Conservation (phyloP, 176 grass and related monocot species). For the Eragrostis nindensis region DNA sequence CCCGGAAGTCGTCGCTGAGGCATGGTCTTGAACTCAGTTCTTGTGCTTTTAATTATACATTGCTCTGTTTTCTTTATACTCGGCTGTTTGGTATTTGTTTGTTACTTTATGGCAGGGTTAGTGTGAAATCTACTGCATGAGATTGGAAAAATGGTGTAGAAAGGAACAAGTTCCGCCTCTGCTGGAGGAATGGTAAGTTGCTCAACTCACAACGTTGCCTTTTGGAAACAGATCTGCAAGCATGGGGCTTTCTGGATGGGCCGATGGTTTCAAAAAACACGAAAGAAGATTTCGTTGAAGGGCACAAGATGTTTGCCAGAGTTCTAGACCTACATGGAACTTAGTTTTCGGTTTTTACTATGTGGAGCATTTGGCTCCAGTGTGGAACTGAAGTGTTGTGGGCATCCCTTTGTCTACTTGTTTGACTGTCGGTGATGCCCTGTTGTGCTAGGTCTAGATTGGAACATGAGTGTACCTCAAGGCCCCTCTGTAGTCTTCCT, state of each 20-base stretch:
- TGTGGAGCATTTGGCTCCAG: constrained; percentile 1
- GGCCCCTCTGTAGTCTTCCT: constrained; percentile 16
- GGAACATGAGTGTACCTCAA: constrained; percentile 19
- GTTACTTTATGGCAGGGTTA: constrained; percentile 62
- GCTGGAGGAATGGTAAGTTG: constrained; percentile 53
- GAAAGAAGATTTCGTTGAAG: not conserved
- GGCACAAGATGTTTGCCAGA: not conserved
- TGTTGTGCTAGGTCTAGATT: constrained; percentile 44
- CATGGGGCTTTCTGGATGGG: not conserved
- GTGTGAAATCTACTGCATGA: constrained; percentile 67
- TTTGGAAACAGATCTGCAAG: constrained; percentile 59
- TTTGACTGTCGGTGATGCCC: not conserved
- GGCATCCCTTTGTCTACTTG: constrained; percentile 19
- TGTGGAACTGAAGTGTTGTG: constrained; percentile 23
- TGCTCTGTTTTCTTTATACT: constrained; percentile 84
- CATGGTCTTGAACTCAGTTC: constrained; percentile 58
- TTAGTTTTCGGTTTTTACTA: not conserved
- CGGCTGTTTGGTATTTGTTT: constrained; percentile 59
- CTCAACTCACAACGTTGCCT: constrained; percentile 55
- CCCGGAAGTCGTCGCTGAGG: constrained; percentile 55
- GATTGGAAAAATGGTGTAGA: constrained; percentile 35
- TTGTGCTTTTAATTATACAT: constrained; percentile 20
- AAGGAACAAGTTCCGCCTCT: not conserved
- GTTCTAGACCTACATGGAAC: constrained; percentile 18
- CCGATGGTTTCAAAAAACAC: constrained; percentile 26